Conservation (phyloP, 2,329 filamentous ascomycete species). For the Xylariaceae sp. region DNA sequence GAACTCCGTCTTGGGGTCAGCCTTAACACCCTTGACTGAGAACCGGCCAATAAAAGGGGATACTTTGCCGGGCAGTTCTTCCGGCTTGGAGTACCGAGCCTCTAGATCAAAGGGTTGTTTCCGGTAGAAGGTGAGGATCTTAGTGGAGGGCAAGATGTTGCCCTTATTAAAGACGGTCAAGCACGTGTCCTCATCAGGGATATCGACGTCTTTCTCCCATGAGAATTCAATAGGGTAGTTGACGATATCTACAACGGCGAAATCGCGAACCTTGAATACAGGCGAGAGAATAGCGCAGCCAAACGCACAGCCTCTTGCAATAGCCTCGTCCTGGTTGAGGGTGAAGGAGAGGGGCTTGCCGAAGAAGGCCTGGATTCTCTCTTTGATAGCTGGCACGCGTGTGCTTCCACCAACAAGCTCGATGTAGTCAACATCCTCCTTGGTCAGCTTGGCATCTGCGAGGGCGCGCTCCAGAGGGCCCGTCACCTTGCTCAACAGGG, state of each 20-base stretch:
- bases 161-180: conserved; percentile 97
- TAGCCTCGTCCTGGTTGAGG: conserved; percentile 95
- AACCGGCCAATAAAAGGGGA: conserved; percentile 97
- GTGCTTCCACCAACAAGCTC: conserved; percentile 95
- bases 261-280: conserved; percentile 97
- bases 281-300: conserved; percentile 96
- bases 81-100: conserved; percentile 86
- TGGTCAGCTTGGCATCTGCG: conserved; percentile 85
- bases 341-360: conserved; percentile 92
- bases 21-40: conserved; percentile 96
- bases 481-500: conserved; percentile 71
- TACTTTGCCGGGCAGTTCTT: conserved; percentile 80
- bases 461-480: conserved; percentile 85
- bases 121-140: conserved; percentile 98
- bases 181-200: conserved; percentile 96
- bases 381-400: conserved; percentile 90
- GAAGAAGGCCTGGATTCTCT: conserved; percentile 85
- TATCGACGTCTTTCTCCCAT: conserved; percentile 98
- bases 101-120: conserved; percentile 97
- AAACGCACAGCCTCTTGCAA: conserved; percentile 94
- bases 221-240: conserved; percentile 98
- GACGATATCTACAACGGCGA: conserved; percentile 94
- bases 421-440: conserved; percentile 88
- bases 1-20: conserved; percentile 90
- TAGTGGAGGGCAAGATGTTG: conserved; percentile 95